phyloP scores from a whole-genome alignment of 1,284 basidiomycete species.

The Coniferiporia weirii region DNA sequence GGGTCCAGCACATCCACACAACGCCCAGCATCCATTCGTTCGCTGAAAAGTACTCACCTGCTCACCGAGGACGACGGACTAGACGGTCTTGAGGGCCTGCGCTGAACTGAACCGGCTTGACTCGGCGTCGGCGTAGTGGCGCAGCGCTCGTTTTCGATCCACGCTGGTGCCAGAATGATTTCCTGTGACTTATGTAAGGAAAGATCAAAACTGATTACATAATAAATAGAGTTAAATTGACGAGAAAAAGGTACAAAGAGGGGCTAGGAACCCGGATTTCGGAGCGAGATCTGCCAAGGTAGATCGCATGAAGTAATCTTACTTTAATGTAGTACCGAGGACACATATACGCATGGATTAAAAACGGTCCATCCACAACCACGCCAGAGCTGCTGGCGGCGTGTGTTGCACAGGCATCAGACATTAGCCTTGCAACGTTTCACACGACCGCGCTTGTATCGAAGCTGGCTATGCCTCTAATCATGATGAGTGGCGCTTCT shows the following conservation, averaged over 20 bases:
- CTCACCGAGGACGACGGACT: constrained; percentile 6
- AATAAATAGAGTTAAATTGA: background rate
- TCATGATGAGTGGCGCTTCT: no score
- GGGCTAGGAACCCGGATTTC: no score
- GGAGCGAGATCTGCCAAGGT: no score
- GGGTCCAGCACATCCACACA: background rate
- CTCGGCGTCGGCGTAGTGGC: background rate
- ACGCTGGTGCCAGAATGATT: background rate
- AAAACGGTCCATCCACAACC: no score
- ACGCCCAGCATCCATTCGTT: background rate
- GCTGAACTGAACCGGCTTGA: background rate
- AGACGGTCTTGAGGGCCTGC: constrained; percentile 4
- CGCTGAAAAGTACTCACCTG: constrained; percentile 11
- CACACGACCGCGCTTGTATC: no score
- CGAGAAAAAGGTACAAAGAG: background rate
- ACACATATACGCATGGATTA: no score
- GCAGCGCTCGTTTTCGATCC: background rate
- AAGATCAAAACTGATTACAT: background rate
- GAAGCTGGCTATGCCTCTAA: no score
- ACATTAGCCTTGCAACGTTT: background rate
- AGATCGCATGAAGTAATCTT: no score
- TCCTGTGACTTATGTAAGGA: no score
- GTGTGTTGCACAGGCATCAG: no score
- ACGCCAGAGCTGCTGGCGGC: no score
- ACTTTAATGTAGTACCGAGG: no score